A percentile compares a stretch with the other conserved stretches of the same genome.
phyloP scores from a whole-genome alignment of 768 basidiomycete genomes.

The Daedaleopsis sinensis region DNA sequence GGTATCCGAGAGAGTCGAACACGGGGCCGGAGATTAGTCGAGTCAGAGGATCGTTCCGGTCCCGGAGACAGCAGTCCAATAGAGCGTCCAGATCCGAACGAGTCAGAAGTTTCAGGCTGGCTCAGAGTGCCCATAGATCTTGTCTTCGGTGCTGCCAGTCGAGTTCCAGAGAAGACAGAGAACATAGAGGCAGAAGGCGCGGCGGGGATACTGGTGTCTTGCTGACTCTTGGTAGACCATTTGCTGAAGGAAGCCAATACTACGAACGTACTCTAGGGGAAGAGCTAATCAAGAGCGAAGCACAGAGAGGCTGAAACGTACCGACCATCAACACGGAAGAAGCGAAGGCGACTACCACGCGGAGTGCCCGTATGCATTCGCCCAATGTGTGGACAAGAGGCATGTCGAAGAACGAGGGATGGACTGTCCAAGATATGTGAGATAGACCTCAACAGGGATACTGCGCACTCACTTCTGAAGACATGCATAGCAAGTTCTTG shows the following conservation, averaged over 20 bases:
- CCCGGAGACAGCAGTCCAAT: not conserved
- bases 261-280: slow-evolving; percentile 38
- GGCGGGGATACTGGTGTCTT: not conserved
- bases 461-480: slow-evolving; percentile 4
- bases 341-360: slow-evolving; percentile 30
- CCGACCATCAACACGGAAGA: slow-evolving; percentile 47
- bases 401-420: slow-evolving; percentile 33
- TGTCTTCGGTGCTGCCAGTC: not conserved
- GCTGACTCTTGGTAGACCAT: slow-evolving; percentile 12
- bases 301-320: slow-evolving; percentile 2
- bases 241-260: slow-evolving; percentile 36
- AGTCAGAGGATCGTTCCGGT: not conserved
- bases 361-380: slow-evolving; percentile 18
- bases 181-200: not conserved
- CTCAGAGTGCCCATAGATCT: not conserved
- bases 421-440: slow-evolving; percentile 25
- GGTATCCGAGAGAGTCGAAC: slow-evolving; percentile 50
- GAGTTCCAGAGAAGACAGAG: slow-evolving; percentile 1
- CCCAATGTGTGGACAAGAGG: slow-evolving; percentile 32
- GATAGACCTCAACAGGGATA: not conserved
- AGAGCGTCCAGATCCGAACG: not conserved
- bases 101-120: not conserved
- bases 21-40: slow-evolving; percentile 3
- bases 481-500: slow-evolving; percentile 13
- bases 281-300: slow-evolving; percentile 14